Evolutionary conservation across 345 rosid genomes (phyloP).

Genomic region (Lepidium sativum): DNA sequence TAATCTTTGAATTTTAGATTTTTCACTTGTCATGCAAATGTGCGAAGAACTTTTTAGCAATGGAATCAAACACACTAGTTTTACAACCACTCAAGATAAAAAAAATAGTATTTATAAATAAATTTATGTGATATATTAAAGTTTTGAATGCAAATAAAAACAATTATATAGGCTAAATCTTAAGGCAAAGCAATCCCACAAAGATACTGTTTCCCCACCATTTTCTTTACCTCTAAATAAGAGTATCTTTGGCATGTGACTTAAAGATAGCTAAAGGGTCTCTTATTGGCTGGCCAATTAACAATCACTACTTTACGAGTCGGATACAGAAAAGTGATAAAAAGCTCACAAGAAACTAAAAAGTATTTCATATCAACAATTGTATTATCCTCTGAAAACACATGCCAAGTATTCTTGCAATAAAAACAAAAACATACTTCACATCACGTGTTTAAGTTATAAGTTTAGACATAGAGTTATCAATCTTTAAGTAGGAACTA

Average conservation of each 20-base stretch:
- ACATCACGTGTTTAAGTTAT: neutral
- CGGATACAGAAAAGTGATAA: neutral
- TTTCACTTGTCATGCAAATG: no score
- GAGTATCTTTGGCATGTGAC: constrained; percentile 3
- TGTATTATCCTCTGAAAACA: neutral
- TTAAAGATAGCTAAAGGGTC: neutral
- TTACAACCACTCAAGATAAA: no score
- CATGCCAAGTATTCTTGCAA: neutral
- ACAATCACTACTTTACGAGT: neutral
- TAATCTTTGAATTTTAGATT: no score
- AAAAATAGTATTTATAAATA: no score
- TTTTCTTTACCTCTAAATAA: neutral
- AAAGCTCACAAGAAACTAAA: neutral
- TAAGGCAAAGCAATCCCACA: neutral
- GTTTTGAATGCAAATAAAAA: neutral
- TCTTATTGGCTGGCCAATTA: neutral
- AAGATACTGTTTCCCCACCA: neutral
- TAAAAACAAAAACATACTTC: neutral
- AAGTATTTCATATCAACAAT: neutral
- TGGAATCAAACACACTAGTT: no score
- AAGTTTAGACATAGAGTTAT: neutral
- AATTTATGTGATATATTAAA: no score
- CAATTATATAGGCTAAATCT: neutral
- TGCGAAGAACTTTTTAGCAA: no score
- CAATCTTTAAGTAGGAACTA: neutral